Evolutionary conservation across 257 asterid genomes (phyloP).

Genomic region (Solanum dulcamara): DNA sequence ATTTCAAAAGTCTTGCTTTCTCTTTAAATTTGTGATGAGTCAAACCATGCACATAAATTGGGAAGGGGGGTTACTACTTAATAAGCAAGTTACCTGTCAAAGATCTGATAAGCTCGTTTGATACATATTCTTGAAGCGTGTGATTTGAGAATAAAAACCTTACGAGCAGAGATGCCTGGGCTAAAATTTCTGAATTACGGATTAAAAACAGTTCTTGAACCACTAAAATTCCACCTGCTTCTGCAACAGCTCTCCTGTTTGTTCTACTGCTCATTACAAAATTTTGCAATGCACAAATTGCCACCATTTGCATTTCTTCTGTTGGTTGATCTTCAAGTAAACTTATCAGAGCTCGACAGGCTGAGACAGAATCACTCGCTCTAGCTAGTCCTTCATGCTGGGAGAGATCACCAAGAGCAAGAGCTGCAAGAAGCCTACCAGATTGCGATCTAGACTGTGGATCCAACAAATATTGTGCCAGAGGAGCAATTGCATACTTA

Average conservation of each 20-base stretch:
- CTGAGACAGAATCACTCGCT: constrained; percentile 62
- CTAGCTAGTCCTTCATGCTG: constrained; percentile 86
- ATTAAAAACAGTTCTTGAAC: constrained; percentile 63
- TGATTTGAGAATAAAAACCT: constrained; percentile 72
- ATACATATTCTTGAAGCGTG: constrained; percentile 79
- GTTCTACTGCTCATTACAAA: constrained; percentile 77
- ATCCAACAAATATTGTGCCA: constrained; percentile 77
- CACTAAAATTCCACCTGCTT: constrained; percentile 69
- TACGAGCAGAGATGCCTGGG: constrained; percentile 62
- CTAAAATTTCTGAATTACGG: constrained; percentile 47
- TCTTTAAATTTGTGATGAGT: background rate
- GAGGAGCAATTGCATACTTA: constrained; percentile 74
- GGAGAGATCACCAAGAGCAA: constrained; percentile 81
- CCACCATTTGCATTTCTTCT: constrained; percentile 70
- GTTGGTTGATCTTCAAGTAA: constrained; percentile 66
- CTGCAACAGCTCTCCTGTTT: constrained; percentile 81
- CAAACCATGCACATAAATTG: background rate
- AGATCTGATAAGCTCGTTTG: constrained; percentile 66
- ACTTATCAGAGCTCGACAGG: constrained; percentile 63
- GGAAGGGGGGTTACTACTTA: background rate
- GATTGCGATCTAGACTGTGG: constrained; percentile 69
- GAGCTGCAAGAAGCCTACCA: constrained; percentile 68
- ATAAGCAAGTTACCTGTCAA: constrained; percentile 50
- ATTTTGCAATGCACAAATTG: constrained; percentile 75
- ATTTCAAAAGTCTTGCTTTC: background rate